Evolutionary conservation across 306 rosid species (phyloP), one percentile per base, ranked within the genome.

Genomic region (Herpetospermum pedunculosum): DNA sequence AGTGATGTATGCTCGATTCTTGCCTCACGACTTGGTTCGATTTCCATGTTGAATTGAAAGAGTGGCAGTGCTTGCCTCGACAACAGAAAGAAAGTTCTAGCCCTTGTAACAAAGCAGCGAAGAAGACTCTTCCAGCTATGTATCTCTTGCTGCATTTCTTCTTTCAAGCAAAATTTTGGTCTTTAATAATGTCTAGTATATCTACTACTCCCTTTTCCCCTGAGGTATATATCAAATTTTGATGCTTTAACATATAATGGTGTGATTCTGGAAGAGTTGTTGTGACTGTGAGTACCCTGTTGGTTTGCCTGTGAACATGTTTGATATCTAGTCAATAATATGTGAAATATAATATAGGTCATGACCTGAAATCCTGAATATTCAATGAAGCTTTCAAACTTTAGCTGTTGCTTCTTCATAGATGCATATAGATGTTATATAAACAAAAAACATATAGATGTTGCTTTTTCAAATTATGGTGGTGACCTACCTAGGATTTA

Each of bases 1-100:
- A 87, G 46, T 95, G 80, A 89, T 84, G 77, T 49, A 19, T 15
- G 58, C 26, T 34, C 3, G 38, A 43, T 69, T 26, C 54, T 3
- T 47, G 34, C 34, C 77, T 73, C 72, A 11, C 25, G 35, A 34
- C 48, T 8, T 73, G 50, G 14, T 21, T 15, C 78, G 59, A 71
- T 76, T 65, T 44, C 73, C 76, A 49, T 53, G 58, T 63, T 60
- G 28, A 50, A 58, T 28, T 23, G 11, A 38, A 74, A 35, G 43
- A 70, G 37, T 26, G 40, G 73, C 79, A 77, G 47, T 75, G 57
- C n/a, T 64, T 73, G 47, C n/a, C 59, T 78, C 81, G 69, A 73
- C 77, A 73, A 71, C 79, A 43, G 55, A 80, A 38, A 54, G 72
- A 41, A 74, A 63, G 82, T 14, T 70, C 57, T 28, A 41, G 13